Percentiles rank a stretch among this genome's conserved stretches.
phyloP scores from a whole-genome alignment of 2,329 filamentous ascomycete species.

The Beauveria scarabaeidicola region DNA sequence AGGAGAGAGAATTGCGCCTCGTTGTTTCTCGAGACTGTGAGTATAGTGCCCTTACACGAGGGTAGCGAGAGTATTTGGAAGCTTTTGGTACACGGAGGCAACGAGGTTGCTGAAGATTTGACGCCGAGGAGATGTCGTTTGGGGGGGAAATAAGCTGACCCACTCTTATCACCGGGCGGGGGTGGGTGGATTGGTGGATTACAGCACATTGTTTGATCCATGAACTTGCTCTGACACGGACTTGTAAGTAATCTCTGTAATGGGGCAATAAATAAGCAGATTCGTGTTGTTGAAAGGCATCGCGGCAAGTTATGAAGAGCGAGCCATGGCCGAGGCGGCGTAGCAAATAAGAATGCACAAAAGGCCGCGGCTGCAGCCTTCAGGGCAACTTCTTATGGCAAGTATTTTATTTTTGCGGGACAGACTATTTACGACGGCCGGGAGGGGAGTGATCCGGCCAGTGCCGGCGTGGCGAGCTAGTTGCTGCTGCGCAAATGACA shows the following conservation, averaged over 20 bases:
- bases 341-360: neutral
- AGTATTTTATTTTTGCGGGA: no score
- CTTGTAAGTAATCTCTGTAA: no score
- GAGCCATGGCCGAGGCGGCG: neutral
- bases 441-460: neutral
- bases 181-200: neutral
- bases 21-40: no score
- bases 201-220: no score
- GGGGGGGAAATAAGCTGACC: neutral
- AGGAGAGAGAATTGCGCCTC: no score
- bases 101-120: no score
- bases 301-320: neutral
- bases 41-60: no score
- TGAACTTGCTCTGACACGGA: no score
- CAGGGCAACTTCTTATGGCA: no score
- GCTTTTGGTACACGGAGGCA: neutral
- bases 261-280: no score
- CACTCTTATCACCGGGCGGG: neutral
- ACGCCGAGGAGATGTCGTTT: neutral
- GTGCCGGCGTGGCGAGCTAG: neutral
- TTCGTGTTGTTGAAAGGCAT: no score
- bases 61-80: neutral
- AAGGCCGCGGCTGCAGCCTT: no score
- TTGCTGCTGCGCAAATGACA: neutral
- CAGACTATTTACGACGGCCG: neutral